phyloP scores from a whole-genome alignment of 2,329 filamentous ascomycete species.

The Colletotrichum sp. region DNA sequence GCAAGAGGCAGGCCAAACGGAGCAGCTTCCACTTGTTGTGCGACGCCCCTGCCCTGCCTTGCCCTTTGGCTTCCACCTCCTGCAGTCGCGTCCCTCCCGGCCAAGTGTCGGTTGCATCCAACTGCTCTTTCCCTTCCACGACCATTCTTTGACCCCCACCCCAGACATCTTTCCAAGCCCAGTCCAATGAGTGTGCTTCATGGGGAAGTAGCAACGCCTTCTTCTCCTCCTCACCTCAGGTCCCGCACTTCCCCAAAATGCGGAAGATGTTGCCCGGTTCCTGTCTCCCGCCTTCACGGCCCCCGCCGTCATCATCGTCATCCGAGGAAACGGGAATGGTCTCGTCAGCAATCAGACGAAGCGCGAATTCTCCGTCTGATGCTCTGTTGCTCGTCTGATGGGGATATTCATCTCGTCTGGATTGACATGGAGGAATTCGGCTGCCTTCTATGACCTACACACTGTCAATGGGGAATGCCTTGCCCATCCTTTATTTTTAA shows the following conservation, averaged over 20 bases:
- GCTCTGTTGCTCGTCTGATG: not conserved
- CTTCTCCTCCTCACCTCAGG: not conserved
- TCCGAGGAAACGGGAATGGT: not conserved
- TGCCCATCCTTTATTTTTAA: not conserved
- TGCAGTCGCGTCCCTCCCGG: not conserved
- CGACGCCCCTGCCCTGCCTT: not conserved
- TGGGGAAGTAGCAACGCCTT: not conserved
- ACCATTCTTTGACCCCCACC: not conserved
- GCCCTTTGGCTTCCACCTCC: not conserved
- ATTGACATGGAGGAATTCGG: not conserved
- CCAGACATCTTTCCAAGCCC: not conserved
- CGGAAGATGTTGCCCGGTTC: not conserved
- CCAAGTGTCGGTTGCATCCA: not conserved
- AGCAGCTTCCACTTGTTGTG: not conserved
- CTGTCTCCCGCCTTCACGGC: not conserved
- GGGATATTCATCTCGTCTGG: not conserved
- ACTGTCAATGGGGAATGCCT: not conserved
- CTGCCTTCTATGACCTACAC: not conserved
- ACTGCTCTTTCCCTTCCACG: not conserved
- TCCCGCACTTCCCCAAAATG: not conserved
- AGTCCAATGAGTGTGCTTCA: not conserved
- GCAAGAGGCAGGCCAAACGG: not conserved
- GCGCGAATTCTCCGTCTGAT: not conserved
- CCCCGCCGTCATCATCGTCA: not conserved
- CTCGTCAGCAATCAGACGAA: not conserved